Percentiles rank a stretch among this genome's conserved stretches.
Conservation (phyloP, 2,329 filamentous ascomycete genomes). For the Plenodomus lindquistii region DNA sequence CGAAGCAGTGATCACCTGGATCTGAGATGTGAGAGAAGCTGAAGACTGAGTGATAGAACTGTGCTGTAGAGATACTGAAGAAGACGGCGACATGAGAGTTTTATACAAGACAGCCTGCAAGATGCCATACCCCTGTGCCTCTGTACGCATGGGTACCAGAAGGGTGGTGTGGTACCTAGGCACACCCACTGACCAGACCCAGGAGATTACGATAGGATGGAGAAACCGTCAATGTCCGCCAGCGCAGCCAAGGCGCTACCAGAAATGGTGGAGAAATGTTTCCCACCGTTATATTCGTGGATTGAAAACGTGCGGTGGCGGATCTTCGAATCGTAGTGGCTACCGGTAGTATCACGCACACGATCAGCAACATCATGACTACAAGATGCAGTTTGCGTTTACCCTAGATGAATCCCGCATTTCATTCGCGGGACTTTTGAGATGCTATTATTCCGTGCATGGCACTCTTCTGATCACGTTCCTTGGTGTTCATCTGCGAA, state of each 20-base stretch:
- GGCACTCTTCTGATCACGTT: background rate
- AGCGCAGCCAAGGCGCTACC: slow-evolving; percentile 7
- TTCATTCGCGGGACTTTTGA: background rate
- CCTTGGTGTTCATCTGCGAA: background rate
- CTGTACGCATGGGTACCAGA: background rate
- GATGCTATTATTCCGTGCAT: background rate
- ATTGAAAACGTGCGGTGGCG: slow-evolving; percentile 4
- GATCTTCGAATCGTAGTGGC: slow-evolving; percentile 4
- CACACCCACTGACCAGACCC: background rate
- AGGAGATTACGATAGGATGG: slow-evolving; percentile 9
- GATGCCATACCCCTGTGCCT: background rate
- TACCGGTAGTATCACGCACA: slow-evolving; percentile 7
- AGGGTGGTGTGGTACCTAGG: background rate
- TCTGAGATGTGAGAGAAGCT: background rate
- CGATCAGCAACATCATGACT: background rate
- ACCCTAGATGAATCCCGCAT: background rate
- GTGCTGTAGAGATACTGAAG: background rate
- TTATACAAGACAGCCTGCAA: background rate
- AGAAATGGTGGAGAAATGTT: slow-evolving; percentile 9
- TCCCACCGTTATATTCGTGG: slow-evolving; percentile 3
- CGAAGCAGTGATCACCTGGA: slow-evolving; percentile 1
- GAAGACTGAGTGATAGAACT: background rate
- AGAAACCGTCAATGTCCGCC: background rate
- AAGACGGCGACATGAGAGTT: background rate
- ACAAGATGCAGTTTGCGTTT: background rate